A percentile compares a stretch with the other conserved stretches of the same genome.
Conservation (phyloP, 176 grass and related monocot species). For the Avena eriantha region DNA sequence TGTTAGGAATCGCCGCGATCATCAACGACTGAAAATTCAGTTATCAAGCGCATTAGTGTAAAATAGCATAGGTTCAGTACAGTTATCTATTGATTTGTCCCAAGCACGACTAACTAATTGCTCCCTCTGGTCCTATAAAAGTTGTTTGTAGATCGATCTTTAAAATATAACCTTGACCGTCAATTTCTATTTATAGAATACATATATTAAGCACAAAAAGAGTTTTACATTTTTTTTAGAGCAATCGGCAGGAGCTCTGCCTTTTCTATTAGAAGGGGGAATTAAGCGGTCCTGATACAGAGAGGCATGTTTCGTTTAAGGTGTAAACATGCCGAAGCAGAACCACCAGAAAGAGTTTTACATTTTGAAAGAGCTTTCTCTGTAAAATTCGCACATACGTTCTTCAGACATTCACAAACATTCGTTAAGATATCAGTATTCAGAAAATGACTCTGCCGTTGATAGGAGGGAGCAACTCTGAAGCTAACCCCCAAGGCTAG, state of each 20-base stretch:
- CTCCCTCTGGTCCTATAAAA: not conserved
- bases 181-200: not conserved
- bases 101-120: not conserved
- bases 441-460: no score
- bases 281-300: no score
- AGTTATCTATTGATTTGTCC: not conserved
- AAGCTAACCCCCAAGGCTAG: not conserved
- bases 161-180: not conserved
- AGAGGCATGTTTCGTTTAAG: no score
- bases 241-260: no score
- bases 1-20: slow-evolving; percentile 88
- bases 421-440: no score
- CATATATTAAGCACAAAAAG: no score
- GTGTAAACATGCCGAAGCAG: no score
- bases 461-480: not conserved
- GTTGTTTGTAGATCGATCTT: not conserved
- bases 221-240: no score
- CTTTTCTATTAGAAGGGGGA: no score
- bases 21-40: slow-evolving; percentile 71
- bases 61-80: not conserved
- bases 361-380: no score
- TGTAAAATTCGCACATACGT: not conserved
- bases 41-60: slow-evolving; percentile 4
- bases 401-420: not conserved
- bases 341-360: no score